Conservation (phyloP, 1,284 basidiomycete species). For the Ganoderma meredithae region DNA sequence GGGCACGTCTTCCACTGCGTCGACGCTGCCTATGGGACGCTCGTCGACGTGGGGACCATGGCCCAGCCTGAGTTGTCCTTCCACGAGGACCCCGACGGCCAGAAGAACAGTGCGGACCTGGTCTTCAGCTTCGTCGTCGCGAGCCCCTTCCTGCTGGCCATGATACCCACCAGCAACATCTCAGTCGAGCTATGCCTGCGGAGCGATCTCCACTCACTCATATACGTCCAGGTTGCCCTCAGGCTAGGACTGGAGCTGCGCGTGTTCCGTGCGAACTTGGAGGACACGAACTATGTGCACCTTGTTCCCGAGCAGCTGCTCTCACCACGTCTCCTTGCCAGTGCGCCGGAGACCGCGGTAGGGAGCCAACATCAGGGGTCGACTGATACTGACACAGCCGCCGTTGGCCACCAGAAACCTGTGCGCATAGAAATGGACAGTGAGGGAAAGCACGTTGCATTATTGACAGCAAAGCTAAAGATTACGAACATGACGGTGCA, state of each 20-base stretch:
- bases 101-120: constrained; percentile 32
- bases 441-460: background rate
- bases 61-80: constrained; percentile 37
- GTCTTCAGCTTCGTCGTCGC: constrained; percentile 33
- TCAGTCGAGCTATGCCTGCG: background rate
- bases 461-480: constrained; percentile 37
- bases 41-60: constrained; percentile 37
- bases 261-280: background rate
- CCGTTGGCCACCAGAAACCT: constrained; percentile 40
- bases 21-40: constrained; percentile 43
- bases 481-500: constrained; percentile 37
- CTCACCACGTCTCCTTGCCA: background rate
- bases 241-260: constrained; percentile 21
- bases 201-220: constrained; percentile 28
- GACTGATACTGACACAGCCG: background rate
- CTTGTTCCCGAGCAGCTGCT: constrained; percentile 1
- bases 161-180: background rate
- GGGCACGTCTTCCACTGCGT: constrained; percentile 42
- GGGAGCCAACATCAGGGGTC: background rate
- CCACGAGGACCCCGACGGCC: constrained; percentile 44
- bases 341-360: background rate
- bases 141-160: constrained; percentile 34
- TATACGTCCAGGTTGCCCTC: too few species aligned
- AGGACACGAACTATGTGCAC: constrained; percentile 3
- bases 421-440: constrained; percentile 29